Evolutionary conservation across 352 stramenopile genomes (phyloP).

Genomic region (Phytophthora hybrid): DNA sequence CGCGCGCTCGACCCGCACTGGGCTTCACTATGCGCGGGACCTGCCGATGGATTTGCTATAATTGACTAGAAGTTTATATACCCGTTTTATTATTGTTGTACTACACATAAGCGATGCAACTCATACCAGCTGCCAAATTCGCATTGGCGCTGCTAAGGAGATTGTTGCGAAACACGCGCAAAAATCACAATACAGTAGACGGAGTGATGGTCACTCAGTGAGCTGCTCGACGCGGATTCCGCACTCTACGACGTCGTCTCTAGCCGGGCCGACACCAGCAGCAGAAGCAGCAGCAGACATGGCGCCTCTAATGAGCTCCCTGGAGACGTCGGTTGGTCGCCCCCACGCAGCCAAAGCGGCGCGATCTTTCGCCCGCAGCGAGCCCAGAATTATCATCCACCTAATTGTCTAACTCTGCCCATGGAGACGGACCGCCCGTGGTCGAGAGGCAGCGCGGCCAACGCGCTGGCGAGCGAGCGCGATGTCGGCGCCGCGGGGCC

Average conservation of each 20-base stretch:
- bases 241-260: no score
- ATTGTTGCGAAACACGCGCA: no score
- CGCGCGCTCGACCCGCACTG: not conserved
- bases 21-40: not conserved
- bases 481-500: conserved; percentile 23
- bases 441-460: conserved; percentile 23
- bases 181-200: no score
- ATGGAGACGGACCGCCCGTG: conserved; percentile 37
- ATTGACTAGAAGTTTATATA: not conserved
- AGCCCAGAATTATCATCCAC: no score
- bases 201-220: no score
- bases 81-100: not conserved
- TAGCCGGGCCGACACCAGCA: no score
- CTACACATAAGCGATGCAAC: not conserved
- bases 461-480: conserved; percentile 4
- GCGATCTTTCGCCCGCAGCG: conserved; percentile 1
- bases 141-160: no score
- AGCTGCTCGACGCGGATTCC: no score
- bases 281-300: no score
- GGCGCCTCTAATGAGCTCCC: no score
- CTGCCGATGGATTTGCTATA: not conserved
- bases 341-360: not conserved
- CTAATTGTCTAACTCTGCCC: no score
- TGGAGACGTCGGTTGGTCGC: no score
- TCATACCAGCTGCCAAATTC: not conserved